These are phyloP conservation scores for Viridothelium virens DNA, from an alignment of 495 filamentous ascomycete species.

Conservation along the genomic window DNA sequence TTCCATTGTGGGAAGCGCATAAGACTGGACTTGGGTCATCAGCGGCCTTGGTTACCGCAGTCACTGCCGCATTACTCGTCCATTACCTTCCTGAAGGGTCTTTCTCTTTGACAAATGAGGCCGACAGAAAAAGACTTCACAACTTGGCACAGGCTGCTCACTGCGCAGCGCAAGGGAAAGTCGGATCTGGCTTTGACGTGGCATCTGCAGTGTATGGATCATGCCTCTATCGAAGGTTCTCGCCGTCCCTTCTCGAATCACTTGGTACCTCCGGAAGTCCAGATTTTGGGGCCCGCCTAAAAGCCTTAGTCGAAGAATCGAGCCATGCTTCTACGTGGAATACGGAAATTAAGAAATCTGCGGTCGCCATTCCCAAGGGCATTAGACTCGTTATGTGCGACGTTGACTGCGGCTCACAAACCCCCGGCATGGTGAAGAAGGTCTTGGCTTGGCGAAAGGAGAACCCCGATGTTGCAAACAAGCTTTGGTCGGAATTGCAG, in stretches of 20 bases:
- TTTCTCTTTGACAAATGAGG: constrained; percentile 40
- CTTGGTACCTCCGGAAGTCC: constrained; percentile 55
- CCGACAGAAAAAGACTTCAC: constrained; percentile 51
- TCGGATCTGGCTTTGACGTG: constrained; percentile 95
- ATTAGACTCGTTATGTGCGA: constrained; percentile 83
- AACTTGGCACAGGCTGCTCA: constrained; percentile 90
- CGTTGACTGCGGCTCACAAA: constrained; percentile 88
- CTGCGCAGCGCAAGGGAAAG: constrained; percentile 92
- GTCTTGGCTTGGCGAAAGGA: constrained; percentile 74
- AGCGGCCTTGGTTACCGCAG: constrained; percentile 85
- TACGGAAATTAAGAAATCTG: constrained; percentile 56
- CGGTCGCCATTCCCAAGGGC: constrained; percentile 55
- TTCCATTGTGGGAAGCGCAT: constrained; percentile 69
- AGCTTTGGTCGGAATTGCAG: constrained; percentile 68
- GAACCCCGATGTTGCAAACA: constrained; percentile 56
- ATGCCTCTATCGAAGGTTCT: constrained; percentile 85
- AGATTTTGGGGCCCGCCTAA: constrained; percentile 59
- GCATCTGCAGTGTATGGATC: constrained; percentile 86
- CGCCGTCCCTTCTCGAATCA: constrained; percentile 59
- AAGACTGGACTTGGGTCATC: constrained; percentile 97
- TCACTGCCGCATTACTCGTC: constrained; percentile 71
- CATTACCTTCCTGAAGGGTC: constrained; percentile 62
- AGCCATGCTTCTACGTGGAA: constrained; percentile 58
- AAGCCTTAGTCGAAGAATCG: constrained; percentile 54
- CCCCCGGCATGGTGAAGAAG: constrained; percentile 88